Percentiles rank a stretch among this genome's conserved stretches.
Conservation (phyloP, 106 monocot genomes). For the Ottelia alismoides region DNA sequence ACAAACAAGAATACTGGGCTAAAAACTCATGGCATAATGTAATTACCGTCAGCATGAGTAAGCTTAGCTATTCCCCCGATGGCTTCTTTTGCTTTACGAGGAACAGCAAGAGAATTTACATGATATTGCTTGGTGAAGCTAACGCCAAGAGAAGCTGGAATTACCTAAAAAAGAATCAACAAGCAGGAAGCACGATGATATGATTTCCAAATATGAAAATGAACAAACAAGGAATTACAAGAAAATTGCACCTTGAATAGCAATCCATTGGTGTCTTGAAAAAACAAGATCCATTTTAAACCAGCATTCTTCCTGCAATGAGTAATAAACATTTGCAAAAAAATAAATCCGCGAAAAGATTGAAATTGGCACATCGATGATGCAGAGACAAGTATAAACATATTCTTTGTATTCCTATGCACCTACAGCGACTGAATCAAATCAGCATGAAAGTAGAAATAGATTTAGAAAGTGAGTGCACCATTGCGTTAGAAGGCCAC, state of each 20-base stretch:
- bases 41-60: slow-evolving; percentile 92
- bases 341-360: not conserved
- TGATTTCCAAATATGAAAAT: not conserved
- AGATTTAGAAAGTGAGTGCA: slow-evolving; percentile 11
- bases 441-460: too few relatives aligned
- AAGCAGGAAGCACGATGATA: not conserved
- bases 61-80: slow-evolving; percentile 98
- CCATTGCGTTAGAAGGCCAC: slow-evolving; percentile 69
- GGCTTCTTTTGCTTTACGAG: slow-evolving; percentile 98
- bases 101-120: slow-evolving; percentile 98
- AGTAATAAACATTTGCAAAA: not conserved
- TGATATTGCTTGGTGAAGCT: slow-evolving; percentile 73
- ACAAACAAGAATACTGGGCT: too few relatives aligned
- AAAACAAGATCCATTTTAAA: slow-evolving; percentile 83
- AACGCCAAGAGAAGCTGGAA: slow-evolving; percentile 93
- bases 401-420: too few relatives aligned
- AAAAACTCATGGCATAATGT: too few relatives aligned
- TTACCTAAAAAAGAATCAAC: slow-evolving; percentile 46
- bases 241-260: slow-evolving; percentile 69
- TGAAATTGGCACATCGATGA: not conserved
- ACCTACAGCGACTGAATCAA: too few relatives aligned
- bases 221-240: not conserved
- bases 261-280: slow-evolving; percentile 96
- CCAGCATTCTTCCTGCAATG: slow-evolving; percentile 47
- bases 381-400: too few relatives aligned